Evolutionary conservation across 2,329 filamentous ascomycete species (phyloP).

Genomic region (Diaporthe citrichinensis): DNA sequence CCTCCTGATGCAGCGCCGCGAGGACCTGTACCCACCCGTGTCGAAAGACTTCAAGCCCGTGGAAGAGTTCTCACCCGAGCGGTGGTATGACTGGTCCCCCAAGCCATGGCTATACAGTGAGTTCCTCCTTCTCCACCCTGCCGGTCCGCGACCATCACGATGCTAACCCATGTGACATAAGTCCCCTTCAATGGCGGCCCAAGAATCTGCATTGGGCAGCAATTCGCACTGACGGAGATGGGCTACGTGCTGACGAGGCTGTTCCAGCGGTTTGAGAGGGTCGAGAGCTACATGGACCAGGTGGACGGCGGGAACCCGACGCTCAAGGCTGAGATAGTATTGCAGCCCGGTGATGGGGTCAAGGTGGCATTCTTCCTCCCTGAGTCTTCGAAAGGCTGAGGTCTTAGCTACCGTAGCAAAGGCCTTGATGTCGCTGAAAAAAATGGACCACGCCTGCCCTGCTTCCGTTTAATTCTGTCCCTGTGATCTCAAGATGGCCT

Average conservation of each 20-base stretch:
- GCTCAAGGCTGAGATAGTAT: conserved; percentile 72
- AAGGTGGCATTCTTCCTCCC: conserved; percentile 65
- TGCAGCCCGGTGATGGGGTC: conserved; percentile 72
- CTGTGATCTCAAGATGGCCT: not conserved
- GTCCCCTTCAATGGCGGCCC: conserved; percentile 83
- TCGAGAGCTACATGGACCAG: conserved; percentile 71
- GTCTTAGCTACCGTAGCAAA: not conserved
- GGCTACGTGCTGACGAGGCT: conserved; percentile 79
- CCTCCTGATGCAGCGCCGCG: conserved; percentile 80
- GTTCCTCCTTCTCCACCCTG: not conserved
- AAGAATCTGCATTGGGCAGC: conserved; percentile 82
- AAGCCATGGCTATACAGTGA: conserved; percentile 75
- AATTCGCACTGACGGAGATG: conserved; percentile 86
- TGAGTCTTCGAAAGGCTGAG: conserved; percentile 53
- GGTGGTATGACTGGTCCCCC: conserved; percentile 76
- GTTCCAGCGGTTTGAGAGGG: conserved; percentile 78
- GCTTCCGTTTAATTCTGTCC: not conserved
- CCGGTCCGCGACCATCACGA: not conserved
- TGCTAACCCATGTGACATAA: not conserved
- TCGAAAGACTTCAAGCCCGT: conserved; percentile 62
- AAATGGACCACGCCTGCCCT: not conserved
- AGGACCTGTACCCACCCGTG: conserved; percentile 70
- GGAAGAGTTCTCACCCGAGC: conserved; percentile 72
- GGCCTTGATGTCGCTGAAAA: not conserved
- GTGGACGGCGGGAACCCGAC: conserved; percentile 67